These are phyloP conservation scores for Asclepias syriaca DNA, from an alignment of 257 asterid genomes.

Conservation along the genomic window DNA sequence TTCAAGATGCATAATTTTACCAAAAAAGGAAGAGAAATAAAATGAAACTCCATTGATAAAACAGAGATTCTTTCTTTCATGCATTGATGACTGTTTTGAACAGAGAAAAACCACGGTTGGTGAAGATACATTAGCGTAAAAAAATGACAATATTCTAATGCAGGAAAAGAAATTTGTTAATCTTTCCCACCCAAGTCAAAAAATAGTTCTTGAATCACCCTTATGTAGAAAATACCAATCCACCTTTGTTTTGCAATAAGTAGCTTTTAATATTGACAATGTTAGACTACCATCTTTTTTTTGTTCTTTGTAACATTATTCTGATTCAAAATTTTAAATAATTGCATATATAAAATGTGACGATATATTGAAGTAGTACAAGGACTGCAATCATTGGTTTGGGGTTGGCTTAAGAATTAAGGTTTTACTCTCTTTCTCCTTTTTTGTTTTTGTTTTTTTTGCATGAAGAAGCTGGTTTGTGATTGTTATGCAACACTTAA, in stretches of 20 bases:
- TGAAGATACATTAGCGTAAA: conserved; percentile 10
- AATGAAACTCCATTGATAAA: neutral
- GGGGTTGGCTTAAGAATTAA: neutral
- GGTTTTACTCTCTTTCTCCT: neutral
- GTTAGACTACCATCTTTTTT: neutral
- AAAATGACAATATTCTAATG: conserved; percentile 2
- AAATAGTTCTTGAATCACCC: neutral
- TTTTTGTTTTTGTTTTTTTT: too few species aligned
- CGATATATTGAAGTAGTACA: neutral
- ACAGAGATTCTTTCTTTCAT: neutral
- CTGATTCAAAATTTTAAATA: too few species aligned
- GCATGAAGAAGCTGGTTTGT: neutral
- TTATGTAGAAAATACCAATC: neutral
- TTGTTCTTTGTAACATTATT: too few species aligned
- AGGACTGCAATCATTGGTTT: neutral
- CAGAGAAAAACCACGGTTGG: neutral
- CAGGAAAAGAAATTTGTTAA: neutral
- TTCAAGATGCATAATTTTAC: neutral
- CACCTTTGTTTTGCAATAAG: neutral
- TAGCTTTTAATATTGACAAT: neutral
- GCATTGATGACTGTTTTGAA: neutral
- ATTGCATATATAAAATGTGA: too few species aligned
- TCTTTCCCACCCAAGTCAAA: neutral
- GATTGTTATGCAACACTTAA: neutral
- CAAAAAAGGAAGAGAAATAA: neutral